phyloP scores from a whole-genome alignment of 176 grass and related monocot species.

The Tillandsia fasciculata region DNA sequence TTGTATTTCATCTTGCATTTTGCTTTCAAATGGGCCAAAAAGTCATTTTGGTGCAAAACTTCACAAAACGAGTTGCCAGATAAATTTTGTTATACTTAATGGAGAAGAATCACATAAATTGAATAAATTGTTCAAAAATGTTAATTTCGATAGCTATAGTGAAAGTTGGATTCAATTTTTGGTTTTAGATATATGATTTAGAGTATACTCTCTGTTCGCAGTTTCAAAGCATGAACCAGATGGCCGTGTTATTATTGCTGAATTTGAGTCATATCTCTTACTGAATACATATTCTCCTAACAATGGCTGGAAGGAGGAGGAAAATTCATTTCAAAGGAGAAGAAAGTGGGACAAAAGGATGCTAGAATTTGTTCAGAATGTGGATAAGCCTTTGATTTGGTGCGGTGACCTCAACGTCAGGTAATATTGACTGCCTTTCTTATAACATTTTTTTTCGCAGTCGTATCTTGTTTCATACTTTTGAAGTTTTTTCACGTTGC shows the following conservation, averaged over 20 bases:
- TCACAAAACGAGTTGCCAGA: too few relatives aligned
- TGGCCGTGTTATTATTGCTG: conserved; percentile 79
- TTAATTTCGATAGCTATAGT: too few relatives aligned
- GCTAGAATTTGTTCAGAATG: conserved; percentile 72
- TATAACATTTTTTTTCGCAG: conserved; percentile 3
- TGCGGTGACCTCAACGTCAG: conserved; percentile 92
- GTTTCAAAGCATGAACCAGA: conserved; percentile 82
- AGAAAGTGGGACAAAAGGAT: conserved; percentile 97
- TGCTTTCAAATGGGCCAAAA: too few relatives aligned
- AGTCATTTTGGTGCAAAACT: too few relatives aligned
- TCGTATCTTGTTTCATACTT: neutral
- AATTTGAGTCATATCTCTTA: conserved; percentile 84
- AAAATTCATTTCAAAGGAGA: conserved; percentile 91
- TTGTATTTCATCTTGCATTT: too few relatives aligned
- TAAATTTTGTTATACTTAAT: too few relatives aligned
- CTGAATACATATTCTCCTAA: conserved; percentile 95
- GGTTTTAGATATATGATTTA: too few relatives aligned
- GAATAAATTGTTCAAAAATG: too few relatives aligned
- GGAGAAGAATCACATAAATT: too few relatives aligned
- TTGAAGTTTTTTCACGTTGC: neutral
- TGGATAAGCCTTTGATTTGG: conserved; percentile 85
- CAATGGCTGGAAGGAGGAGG: conserved; percentile 97
- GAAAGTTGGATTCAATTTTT: too few relatives aligned
- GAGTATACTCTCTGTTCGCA: conserved; percentile 20
- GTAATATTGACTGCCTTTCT: conserved; percentile 20